These are phyloP conservation scores for Fraxinus sp. DNA, from an alignment of 305 asterid genomes.

Conservation along the genomic window DNA sequence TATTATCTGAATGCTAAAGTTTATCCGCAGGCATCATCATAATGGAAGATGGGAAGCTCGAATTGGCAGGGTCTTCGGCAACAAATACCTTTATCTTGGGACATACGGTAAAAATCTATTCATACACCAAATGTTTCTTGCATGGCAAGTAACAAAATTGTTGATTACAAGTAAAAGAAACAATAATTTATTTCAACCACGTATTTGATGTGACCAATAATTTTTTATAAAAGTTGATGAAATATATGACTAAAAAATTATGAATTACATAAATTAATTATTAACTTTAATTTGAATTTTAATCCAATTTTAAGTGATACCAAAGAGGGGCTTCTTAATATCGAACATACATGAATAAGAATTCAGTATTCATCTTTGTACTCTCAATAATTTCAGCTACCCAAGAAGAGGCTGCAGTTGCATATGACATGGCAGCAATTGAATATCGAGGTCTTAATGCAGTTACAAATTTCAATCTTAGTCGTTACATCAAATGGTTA, in stretches of 20 bases:
- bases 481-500: conserved; percentile 81
- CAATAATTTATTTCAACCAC: too few relatives aligned
- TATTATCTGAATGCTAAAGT: neutral
- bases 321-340: too few relatives aligned
- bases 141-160: neutral
- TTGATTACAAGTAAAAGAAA: too few relatives aligned
- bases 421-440: conserved; percentile 83
- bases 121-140: neutral
- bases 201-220: too few relatives aligned
- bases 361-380: neutral
- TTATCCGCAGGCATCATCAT: conserved; percentile 66
- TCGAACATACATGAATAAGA: neutral
- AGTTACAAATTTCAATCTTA: conserved; percentile 75
- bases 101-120: conserved; percentile 55
- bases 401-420: conserved; percentile 83
- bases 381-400: conserved; percentile 46
- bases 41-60: conserved; percentile 97
- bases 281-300: too few relatives aligned
- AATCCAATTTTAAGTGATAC: neutral
- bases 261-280: neutral
- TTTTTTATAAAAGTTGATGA: too few relatives aligned
- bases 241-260: too few relatives aligned
- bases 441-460: conserved; percentile 79
- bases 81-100: conserved; percentile 82
- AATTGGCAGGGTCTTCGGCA: conserved; percentile 84